Evolutionary conservation across 1,284 basidiomycete genomes (phyloP), one percentile per base, ranked within the genome.

Genomic region (Schizophyllum commune): DNA sequence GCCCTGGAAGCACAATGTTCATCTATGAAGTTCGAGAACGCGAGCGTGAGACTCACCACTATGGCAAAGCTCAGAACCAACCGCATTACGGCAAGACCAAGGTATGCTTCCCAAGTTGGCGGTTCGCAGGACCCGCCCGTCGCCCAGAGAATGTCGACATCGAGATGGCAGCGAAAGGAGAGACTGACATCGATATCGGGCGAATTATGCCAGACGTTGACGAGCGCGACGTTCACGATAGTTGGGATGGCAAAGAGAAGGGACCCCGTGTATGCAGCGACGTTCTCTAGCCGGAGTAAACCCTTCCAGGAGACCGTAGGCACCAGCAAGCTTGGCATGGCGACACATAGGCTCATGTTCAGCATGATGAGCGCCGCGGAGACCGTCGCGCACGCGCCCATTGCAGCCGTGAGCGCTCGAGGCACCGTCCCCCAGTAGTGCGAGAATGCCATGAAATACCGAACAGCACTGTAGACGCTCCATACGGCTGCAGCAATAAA

Each of bases 91-190:
- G 83, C 76, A 8, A 83, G 75, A 54, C 73, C 73, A 20, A 86
- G 67, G 85, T 85, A 89, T 13, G 73, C 71, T 1, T 74, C 71
- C 78, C 82, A 85, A 1, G 75, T 51, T 13, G 74, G 70, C 1
- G 76, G 70, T 15, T 68, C 64, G 58, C 79, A 79, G 21, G 61
- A 54, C 15, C 77, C 73, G 17, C 62, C 60, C 13, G 71, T 67
- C 6, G 83, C 79, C 88, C 88, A 90, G 4, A 83, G 72, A 53
- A 85, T 74, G 67, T 90, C 88, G 56, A 89, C 73, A 65, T 86
- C 84, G 74, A 85, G 75, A 53, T 73, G 69, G 65, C 88, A 89
- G 19, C 82, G 77, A 47, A 73, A 70, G n/a, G 64, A 67, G 8
- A 82, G 68, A 61, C 76, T 75, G 61, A 81, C 71, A 39, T 75